A percentile compares a stretch with the other conserved stretches of the same genome.
Conservation (phyloP, 2,329 filamentous ascomycete genomes). For the Aspergillus awamori region DNA sequence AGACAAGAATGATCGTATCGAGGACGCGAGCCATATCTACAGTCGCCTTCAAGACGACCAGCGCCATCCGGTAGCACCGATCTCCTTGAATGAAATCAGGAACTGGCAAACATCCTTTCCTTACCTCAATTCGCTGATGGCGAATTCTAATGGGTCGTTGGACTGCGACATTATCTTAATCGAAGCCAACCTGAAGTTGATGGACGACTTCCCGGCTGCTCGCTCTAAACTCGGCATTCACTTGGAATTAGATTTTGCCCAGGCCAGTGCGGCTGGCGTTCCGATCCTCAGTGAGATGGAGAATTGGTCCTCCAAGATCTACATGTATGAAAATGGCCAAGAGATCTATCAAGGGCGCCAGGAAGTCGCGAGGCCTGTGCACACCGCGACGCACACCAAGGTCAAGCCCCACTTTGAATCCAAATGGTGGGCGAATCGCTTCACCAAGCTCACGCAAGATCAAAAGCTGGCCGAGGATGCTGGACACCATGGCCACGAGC, state of each 20-base stretch:
- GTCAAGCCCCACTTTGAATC: conserved; percentile 49
- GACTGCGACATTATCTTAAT: conserved; percentile 49
- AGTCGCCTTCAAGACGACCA: conserved; percentile 46
- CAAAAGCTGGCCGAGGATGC: conserved; percentile 43
- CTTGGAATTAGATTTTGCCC: conserved; percentile 46
- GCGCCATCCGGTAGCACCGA: conserved; percentile 36
- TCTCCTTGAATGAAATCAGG: conserved; percentile 43
- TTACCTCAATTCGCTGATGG: conserved; percentile 39
- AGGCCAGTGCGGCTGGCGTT: conserved; percentile 36
- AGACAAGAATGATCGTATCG: conserved; percentile 38
- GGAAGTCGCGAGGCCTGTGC: conserved; percentile 37
- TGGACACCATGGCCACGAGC: conserved; percentile 38
- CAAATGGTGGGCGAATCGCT: conserved; percentile 49
- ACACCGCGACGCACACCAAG: conserved; percentile 43
- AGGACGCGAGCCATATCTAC: conserved; percentile 48
- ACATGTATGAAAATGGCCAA: conserved; percentile 44
- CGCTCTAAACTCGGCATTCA: conserved; percentile 47
- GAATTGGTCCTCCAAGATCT: conserved; percentile 48
- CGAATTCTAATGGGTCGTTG: conserved; percentile 36
- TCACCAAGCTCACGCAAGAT: conserved; percentile 46
- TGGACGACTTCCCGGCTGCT: conserved; percentile 47
- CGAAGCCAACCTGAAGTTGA: conserved; percentile 47
- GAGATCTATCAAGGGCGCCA: conserved; percentile 36
- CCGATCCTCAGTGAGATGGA: conserved; percentile 40
- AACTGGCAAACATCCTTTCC: conserved; percentile 49